Evolutionary conservation across 2,329 filamentous ascomycete genomes (phyloP).

Genomic region (Emericellopsis cladophorae): DNA sequence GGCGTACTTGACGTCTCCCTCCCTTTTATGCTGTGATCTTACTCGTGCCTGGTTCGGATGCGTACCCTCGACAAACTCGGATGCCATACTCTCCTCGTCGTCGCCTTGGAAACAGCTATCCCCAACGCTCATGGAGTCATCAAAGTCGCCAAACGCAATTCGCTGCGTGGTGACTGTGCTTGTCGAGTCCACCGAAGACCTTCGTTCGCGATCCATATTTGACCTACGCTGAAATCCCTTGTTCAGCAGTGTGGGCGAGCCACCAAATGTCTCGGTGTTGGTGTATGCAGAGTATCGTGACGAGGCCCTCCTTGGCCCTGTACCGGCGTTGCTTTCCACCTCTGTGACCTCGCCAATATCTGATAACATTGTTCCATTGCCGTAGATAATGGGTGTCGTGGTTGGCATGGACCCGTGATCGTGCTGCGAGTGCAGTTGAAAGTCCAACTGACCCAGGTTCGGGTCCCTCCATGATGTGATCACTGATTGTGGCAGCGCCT

Average conservation of each 20-base stretch:
- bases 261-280: slow-evolving; percentile 13
- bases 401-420: slow-evolving; percentile 32
- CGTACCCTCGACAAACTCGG: slow-evolving; percentile 37
- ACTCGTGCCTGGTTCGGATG: slow-evolving; percentile 8
- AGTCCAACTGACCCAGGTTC: slow-evolving; percentile 21
- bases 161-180: slow-evolving; percentile 43
- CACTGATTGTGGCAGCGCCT: slow-evolving; percentile 36
- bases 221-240: slow-evolving; percentile 24
- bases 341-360: slow-evolving; percentile 49
- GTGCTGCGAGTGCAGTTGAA: slow-evolving; percentile 25
- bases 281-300: slow-evolving; percentile 18
- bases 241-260: slow-evolving; percentile 20
- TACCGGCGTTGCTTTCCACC: slow-evolving; percentile 34
- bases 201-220: slow-evolving; percentile 26
- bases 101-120: slow-evolving; percentile 56
- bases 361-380: slow-evolving; percentile 56
- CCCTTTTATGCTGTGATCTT: not conserved
- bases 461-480: slow-evolving; percentile 39
- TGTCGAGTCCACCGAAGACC: slow-evolving; percentile 43
- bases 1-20: slow-evolving; percentile 47
- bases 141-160: slow-evolving; percentile 45
- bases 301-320: slow-evolving; percentile 22
- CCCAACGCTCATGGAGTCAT: slow-evolving; percentile 47
- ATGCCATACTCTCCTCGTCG: slow-evolving; percentile 53
- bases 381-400: slow-evolving; percentile 54